A percentile compares a stretch with the other conserved stretches of the same genome.
Evolutionary conservation across 345 rosid genomes (phyloP).

Genomic region (Hibiscus tridactylites): DNA sequence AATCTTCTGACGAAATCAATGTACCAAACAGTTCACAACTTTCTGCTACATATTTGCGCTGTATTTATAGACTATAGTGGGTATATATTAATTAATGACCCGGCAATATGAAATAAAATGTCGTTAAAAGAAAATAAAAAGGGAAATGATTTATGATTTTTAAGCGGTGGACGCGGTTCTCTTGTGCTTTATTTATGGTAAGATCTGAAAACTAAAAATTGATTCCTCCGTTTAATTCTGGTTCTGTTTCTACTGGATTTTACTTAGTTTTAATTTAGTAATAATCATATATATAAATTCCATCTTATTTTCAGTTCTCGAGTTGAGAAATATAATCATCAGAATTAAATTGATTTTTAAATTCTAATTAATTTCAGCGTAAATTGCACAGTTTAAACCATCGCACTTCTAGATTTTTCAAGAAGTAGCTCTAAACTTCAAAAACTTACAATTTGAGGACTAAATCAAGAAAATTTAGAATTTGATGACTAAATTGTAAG

Average conservation of each 20-base stretch:
- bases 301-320: too few relatives aligned
- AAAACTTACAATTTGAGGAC: too few relatives aligned
- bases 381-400: too few relatives aligned
- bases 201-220: neutral
- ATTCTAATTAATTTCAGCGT: too few relatives aligned
- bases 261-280: neutral
- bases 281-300: too few relatives aligned
- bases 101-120: neutral
- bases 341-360: too few relatives aligned
- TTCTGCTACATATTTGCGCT: neutral
- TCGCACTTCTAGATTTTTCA: too few relatives aligned
- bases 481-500: too few relatives aligned
- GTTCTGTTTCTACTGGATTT: neutral
- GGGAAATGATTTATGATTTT: neutral
- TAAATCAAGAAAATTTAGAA: too few relatives aligned
- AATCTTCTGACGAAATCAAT: neutral
- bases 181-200: neutral
- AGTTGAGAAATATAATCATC: too few relatives aligned
- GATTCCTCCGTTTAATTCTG: neutral
- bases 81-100: neutral
- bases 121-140: neutral
- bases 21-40: neutral
- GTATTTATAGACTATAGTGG: neutral
- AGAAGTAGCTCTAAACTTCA: too few relatives aligned
- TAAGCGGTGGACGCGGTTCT: neutral